Evolutionary conservation across 225 moss, liverwort and hornwort species (phyloP).

Genomic region (Lunularia cruciata): DNA sequence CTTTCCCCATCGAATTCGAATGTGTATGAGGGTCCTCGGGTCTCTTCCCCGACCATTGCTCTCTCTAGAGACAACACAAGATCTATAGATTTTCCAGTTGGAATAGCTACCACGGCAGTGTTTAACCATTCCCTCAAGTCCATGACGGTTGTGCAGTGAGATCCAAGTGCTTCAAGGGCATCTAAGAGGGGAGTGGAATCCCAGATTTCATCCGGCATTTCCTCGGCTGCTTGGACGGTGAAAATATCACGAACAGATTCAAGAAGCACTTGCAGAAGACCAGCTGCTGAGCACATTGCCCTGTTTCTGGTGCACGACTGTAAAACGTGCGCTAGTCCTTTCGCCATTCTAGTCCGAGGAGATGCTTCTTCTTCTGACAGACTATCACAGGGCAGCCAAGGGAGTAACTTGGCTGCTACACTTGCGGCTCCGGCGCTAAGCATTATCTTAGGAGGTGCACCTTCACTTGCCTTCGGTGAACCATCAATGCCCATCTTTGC

Average conservation of each 20-base stretch:
- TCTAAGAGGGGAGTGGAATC: conserved; percentile 67
- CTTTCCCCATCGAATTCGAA: conserved; percentile 98
- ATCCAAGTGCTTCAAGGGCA: conserved; percentile 88
- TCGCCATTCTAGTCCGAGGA: conserved; percentile 80
- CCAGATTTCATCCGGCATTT: conserved; percentile 56
- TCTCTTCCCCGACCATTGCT: conserved; percentile 83
- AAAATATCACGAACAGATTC: conserved; percentile 67
- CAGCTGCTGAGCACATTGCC: conserved; percentile 89
- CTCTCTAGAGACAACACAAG: conserved; percentile 80
- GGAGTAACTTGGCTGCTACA: conserved; percentile 77
- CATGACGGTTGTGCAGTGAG: conserved; percentile 79
- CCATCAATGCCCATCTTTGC: conserved; percentile 96
- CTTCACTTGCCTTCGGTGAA: conserved; percentile 70
- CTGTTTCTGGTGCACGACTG: conserved; percentile 96
- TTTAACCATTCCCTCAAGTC: conserved; percentile 95
- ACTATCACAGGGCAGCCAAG: conserved; percentile 68
- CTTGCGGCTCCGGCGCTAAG: conserved; percentile 88
- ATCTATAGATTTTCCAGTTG: conserved; percentile 72
- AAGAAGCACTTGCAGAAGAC: conserved; percentile 69
- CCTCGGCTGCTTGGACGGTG: conserved; percentile 46
- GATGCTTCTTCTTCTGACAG: conserved; percentile 49
- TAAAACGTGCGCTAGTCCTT: conserved; percentile 70
- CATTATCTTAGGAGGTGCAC: conserved; percentile 78
- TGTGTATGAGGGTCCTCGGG: conserved; percentile 85
- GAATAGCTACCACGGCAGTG: conserved; percentile 71